These are phyloP conservation scores for Falciphora oryzae DNA, from an alignment of 2,329 filamentous ascomycete species.

Conservation along the genomic window DNA sequence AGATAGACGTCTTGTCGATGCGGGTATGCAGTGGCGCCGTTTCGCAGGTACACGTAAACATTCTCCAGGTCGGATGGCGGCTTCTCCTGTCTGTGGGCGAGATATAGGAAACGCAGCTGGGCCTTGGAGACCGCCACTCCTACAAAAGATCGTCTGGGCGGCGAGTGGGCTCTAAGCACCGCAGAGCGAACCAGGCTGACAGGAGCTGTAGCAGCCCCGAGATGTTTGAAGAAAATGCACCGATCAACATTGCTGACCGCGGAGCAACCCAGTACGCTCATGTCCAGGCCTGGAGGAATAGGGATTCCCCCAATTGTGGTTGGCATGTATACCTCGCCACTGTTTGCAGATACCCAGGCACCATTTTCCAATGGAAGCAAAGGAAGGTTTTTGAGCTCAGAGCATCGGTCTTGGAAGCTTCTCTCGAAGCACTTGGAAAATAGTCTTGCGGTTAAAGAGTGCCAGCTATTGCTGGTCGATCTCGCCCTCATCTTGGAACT, in stretches of 20 bases:
- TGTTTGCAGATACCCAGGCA: conserved; percentile 12
- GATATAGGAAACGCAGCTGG: conserved; percentile 18
- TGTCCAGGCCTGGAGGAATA: conserved; percentile 15
- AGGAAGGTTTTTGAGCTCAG: not conserved
- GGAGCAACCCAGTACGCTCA: conserved; percentile 13
- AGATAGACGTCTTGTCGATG: conserved; percentile 13
- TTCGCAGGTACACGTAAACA: not conserved
- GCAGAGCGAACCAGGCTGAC: not conserved
- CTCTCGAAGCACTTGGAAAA: conserved; percentile 5
- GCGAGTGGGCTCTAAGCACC: not conserved
- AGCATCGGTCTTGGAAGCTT: not conserved
- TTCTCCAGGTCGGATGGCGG: not conserved
- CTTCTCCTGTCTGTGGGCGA: conserved; percentile 9
- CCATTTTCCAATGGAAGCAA: conserved; percentile 17
- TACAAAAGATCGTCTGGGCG: not conserved
- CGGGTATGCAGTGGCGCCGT: not conserved
- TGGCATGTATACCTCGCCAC: conserved; percentile 14
- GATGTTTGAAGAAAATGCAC: conserved; percentile 6
- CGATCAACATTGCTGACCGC: conserved; percentile 10
- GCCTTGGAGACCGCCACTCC: conserved; percentile 10
- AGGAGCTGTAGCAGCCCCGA: conserved; percentile 7
- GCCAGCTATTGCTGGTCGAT: conserved; percentile 16
- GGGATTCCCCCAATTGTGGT: not conserved
- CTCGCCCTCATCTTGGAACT: conserved; percentile 14
- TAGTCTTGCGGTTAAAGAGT: conserved; percentile 17